Base-by-base conservation (phyloP, 495 filamentous ascomycete species). In the Lophiostoma macrostomum region DNA sequence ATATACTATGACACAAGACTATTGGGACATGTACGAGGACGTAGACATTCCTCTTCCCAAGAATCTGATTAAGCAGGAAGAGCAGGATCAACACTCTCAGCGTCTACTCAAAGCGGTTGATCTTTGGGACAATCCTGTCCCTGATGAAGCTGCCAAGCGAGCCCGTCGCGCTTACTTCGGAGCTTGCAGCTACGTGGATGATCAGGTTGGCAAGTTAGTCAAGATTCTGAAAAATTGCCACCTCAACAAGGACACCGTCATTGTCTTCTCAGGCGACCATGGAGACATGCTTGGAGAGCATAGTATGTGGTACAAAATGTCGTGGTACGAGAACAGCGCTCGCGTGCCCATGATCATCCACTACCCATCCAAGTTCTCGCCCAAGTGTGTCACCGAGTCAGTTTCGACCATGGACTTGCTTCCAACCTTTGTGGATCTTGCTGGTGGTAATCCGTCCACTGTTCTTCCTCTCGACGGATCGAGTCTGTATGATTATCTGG, bases 281-380 rank as follows among this genome's bases (percentile, higher is more conserved):
- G 89, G 89, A 45, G 89, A 95, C 66, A 94, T 94, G 89, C 80
- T 95, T 7, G 89, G 89, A 29, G 89, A 95, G 70, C 79, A 89
- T 20, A 86, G 86, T 0, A 70, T 95, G 30, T 95, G 89, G 89
- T 95, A 95, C 75, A 95, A 95, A 75, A 95, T 95, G 89, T 83
- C 76, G 55, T 95, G 88, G 75, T 91, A 86, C 61, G 89, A 95
- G 74, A 80, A 80, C 24, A 90, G 86, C 5, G 85, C 84, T 24
- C 84, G 89, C 6, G 88, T 95, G 5, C 89, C 89, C 2, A 78
- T 95, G 51, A 72, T 95, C 46, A 73, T 93, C 53, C 82, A 84
- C 51, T 77, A 87, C 47, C 89, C 89, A 5, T 71, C 79, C 51
- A 71, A 66, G 23, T 90, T 89, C 64, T 56, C 69, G 1, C 78